phyloP scores from a whole-genome alignment of 148 eudicot species.

The Vaccinium myrtillus region DNA sequence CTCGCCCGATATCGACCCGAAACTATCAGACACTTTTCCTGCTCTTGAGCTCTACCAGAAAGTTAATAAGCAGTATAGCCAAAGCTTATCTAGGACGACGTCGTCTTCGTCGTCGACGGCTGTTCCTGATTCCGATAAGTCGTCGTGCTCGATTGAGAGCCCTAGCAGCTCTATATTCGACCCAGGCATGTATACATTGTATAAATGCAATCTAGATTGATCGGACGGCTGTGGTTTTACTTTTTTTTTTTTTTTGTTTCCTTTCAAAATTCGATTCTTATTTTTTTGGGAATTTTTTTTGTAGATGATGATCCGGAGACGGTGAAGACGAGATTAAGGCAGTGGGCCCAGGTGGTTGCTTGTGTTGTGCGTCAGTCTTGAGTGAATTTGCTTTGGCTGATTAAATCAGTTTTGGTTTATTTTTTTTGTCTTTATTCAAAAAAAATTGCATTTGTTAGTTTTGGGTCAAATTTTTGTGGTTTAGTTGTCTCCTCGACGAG shows the following conservation, averaged over 20 bases:
- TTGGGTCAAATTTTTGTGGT: too few species aligned
- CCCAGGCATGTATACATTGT: conserved; percentile 13
- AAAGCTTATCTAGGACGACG: conserved; percentile 22
- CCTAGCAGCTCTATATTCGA: conserved; percentile 20
- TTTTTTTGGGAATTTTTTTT: neutral
- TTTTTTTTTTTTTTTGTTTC: neutral
- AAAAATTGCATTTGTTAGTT: too few species aligned
- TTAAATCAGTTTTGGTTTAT: too few species aligned
- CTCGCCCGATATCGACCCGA: conserved; percentile 28
- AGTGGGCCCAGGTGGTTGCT: conserved; percentile 45
- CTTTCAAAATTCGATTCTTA: neutral
- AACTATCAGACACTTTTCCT: conserved; percentile 34
- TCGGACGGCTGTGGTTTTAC: neutral
- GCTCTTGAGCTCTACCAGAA: conserved; percentile 39
- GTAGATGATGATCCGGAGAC: conserved; percentile 33
- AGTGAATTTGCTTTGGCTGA: neutral
- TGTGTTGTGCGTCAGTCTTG: conserved; percentile 23
- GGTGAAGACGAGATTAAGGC: conserved; percentile 35
- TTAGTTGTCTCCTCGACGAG: too few species aligned
- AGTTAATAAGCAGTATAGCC: conserved; percentile 26
- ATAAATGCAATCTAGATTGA: neutral
- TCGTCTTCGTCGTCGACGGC: conserved; percentile 18
- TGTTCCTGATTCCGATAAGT: conserved; percentile 20
- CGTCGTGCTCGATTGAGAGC: conserved; percentile 14
- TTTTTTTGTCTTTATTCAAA: too few species aligned